Evolutionary conservation across 2,329 filamentous ascomycete genomes (phyloP), one percentile per base, ranked within the genome.

Genomic region (Diaporthe humulicola): DNA sequence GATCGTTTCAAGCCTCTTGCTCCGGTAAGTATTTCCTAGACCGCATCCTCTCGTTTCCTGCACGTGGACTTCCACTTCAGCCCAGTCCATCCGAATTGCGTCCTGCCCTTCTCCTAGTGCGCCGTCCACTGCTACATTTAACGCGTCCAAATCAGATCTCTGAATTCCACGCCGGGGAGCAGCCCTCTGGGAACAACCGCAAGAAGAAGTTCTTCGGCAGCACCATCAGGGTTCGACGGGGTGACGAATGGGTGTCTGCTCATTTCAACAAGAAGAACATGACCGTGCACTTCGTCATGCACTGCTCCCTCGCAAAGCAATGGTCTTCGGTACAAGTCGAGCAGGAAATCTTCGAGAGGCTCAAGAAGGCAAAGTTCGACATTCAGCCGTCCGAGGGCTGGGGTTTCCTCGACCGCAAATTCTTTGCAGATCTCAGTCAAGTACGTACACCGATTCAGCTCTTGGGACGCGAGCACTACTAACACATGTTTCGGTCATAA

Each of bases 331-430:
- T 22, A 1, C 30, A 48, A 4, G 60, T 54, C 19, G 73, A 75
- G 60, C n/a, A 58, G 33, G 73, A 75, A n/a, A 54, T 75, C 10
- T 73, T 75, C 22, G 22, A 52, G 42, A 64, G 61, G 15, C 70
- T 75, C 22, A 67, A 69, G 36, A 57, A 48, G 2, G 70, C 60
- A 19, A 48, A 69, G 28, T 67, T 75, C 14, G 33, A 54, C 8
- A 33, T 75, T 19, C 38, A 57, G n/a, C 58, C 73, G 0, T 7
- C 5, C 2, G 73, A 75, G 30, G n/a, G 36, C 5, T 73, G 58
- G 57, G 73, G 73, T 5, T 75, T 75, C 42, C 58, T 75, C 30
- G 70, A 75, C 33, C 64, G 72, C 72, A 40, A 33, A 2, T 28
- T 28, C 30, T 12, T 5, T 45, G 17, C 9, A 38, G 1, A 1